phyloP scores from a whole-genome alignment of 2,329 filamentous ascomycete genomes.

The Claviceps sp. region DNA sequence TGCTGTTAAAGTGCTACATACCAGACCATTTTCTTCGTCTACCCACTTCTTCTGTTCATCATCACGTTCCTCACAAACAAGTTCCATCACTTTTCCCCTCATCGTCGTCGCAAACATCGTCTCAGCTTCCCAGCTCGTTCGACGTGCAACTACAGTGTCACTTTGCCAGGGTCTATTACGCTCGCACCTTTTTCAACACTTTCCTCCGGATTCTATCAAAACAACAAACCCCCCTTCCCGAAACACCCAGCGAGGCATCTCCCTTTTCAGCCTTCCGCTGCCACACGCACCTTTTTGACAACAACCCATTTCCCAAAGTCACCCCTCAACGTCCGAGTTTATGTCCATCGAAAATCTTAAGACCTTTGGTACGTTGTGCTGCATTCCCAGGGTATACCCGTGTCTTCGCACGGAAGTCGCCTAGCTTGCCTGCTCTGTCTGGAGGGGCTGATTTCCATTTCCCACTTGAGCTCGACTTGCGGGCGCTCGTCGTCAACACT shows the following conservation, averaged over 20 bases:
- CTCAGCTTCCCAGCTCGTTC: conserved; percentile 1
- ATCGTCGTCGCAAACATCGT: conserved; percentile 3
- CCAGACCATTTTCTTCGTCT: conserved; percentile 2
- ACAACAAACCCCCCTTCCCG: conserved; percentile 10
- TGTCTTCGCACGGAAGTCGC: neutral
- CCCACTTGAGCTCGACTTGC: conserved; percentile 5
- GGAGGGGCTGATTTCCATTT: neutral
- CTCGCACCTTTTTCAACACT: conserved; percentile 2
- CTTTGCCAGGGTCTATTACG: neutral
- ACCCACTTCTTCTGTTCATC: conserved; percentile 2
- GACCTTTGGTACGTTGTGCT: conserved; percentile 60
- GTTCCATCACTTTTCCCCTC: conserved; percentile 1
- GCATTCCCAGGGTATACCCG: no score
- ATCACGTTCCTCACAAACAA: neutral
- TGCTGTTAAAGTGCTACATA: neutral
- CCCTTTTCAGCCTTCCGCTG: conserved; percentile 36
- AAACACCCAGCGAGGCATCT: conserved; percentile 29
- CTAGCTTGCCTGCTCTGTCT: neutral
- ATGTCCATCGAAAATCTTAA: conserved; percentile 99
- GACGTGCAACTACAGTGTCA: neutral
- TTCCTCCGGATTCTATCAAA: conserved; percentile 6
- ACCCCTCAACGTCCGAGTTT: conserved; percentile 65
- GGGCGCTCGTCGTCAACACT: conserved; percentile 10
- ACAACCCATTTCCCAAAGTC: conserved; percentile 39
- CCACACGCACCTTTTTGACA: conserved; percentile 16